Evolutionary conservation across 495 filamentous ascomycete species (phyloP).

Genomic region (Daldinia caldariorum): DNA sequence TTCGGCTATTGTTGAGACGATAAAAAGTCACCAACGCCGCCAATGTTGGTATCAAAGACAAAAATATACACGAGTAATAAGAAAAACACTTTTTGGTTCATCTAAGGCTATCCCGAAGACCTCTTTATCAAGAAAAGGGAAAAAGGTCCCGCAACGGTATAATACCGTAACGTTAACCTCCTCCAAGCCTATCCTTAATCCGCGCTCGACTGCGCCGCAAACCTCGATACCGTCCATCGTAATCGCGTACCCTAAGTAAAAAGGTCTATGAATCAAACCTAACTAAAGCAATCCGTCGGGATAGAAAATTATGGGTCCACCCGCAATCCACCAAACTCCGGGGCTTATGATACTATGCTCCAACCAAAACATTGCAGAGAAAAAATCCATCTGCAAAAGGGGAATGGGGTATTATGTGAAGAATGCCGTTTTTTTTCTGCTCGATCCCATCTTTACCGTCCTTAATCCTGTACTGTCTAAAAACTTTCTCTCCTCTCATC

Average conservation of each 20-base stretch:
- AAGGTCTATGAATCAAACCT: slow-evolving; percentile 34
- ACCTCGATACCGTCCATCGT: slow-evolving; percentile 19
- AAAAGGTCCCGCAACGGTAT: neutral
- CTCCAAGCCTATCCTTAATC: slow-evolving; percentile 38
- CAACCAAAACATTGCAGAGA: slow-evolving; percentile 16
- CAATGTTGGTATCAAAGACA: too few species aligned
- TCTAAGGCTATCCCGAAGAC: slow-evolving; percentile 20
- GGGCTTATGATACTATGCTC: slow-evolving; percentile 35
- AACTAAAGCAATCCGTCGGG: slow-evolving; percentile 22
- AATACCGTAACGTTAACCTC: slow-evolving; percentile 3
- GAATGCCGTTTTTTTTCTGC: slow-evolving; percentile 14
- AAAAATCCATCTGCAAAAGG: slow-evolving; percentile 11
- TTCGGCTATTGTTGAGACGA: too few species aligned
- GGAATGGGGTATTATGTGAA: slow-evolving; percentile 47
- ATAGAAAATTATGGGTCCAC: slow-evolving; percentile 14
- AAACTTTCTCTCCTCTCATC: slow-evolving; percentile 24
- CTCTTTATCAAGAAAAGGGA: slow-evolving; percentile 6
- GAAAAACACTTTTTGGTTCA: slow-evolving; percentile 19
- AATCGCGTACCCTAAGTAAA: slow-evolving; percentile 31
- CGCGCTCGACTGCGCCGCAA: slow-evolving; percentile 11
- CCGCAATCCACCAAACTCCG: slow-evolving; percentile 37
- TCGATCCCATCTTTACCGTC: slow-evolving; percentile 22
- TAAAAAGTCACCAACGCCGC: too few species aligned
- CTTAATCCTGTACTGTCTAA: slow-evolving; percentile 41
- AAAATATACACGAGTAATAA: too few species aligned